Evolutionary conservation across 2,329 filamentous ascomycete genomes (phyloP).

Genomic region (Sporothrix sp.): DNA sequence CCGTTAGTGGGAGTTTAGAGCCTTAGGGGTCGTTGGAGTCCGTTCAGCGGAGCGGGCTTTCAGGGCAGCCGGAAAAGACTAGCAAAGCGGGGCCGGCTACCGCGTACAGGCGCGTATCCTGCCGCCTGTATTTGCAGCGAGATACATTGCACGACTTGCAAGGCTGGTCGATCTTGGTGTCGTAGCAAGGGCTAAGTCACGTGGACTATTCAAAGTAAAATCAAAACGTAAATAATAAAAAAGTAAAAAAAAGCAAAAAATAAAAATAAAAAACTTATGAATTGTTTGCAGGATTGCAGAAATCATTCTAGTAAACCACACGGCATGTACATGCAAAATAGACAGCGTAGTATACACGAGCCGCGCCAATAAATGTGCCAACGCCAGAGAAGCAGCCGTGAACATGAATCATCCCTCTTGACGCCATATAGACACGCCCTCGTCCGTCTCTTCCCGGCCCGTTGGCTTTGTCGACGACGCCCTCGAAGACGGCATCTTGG

Average conservation of each 20-base stretch:
- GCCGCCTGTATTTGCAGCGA: not conserved
- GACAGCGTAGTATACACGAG: too few relatives aligned
- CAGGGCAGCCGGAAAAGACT: too few relatives aligned
- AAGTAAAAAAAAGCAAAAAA: not conserved
- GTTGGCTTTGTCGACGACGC: constrained; percentile 1
- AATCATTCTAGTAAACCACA: too few relatives aligned
- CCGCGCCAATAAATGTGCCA: too few relatives aligned
- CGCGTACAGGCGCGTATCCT: not conserved
- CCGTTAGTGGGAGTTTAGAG: too few relatives aligned
- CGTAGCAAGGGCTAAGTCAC: not conserved
- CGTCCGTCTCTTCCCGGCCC: constrained; percentile 3
- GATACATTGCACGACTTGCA: not conserved
- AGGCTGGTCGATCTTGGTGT: not conserved
- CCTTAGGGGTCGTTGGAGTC: too few relatives aligned
- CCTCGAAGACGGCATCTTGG: too few relatives aligned
- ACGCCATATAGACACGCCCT: constrained; percentile 14
- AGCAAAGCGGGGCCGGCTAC: not conserved
- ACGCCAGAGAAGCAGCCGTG: too few relatives aligned
- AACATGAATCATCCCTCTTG: constrained; percentile 2
- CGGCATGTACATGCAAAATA: too few relatives aligned
- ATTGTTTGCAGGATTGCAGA: too few relatives aligned
- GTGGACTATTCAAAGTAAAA: too few relatives aligned
- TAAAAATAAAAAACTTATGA: not conserved
- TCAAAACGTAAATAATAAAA: not conserved
- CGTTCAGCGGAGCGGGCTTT: too few relatives aligned